Base-by-base conservation (phyloP, 179 eudicot genomes). In the Beta corolliflora region DNA sequence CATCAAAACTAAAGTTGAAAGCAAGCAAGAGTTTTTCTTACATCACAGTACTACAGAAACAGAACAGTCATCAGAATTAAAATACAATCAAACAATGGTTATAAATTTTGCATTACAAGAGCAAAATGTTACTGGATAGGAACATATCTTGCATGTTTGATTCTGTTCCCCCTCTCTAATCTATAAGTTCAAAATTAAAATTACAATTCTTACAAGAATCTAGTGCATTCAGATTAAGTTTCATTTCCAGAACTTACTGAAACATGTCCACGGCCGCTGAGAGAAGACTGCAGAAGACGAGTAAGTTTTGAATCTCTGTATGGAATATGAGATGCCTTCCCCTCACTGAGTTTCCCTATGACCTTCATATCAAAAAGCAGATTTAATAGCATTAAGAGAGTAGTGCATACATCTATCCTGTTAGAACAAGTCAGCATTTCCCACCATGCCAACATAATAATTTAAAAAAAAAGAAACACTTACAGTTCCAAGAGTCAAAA, bases 231-330 rank as follows among this genome's bases (percentile, higher is more conserved):
- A 36, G 36, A 52, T 23, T 55, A 67, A 18, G 41, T 55, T 75
- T 54, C 74, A 53, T 4, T 54, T 79, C 14, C 16, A 50, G 73
- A 56, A 89, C 99, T 89, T 86, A 97, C 99, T 54, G 99, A 94
- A 87, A 97, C 99, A 86, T 95, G 98, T 82, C 98, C 99, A 83
- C 91, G 97, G 64, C 98, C 99, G 75, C 99, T 91, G 66, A 97
- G 90, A 53, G 99, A 97, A 71, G 99, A 93, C 79, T 97, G 99
- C 9, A 95, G 88, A 70, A 97, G 92, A 69, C 98, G 97, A 68
- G 98, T 97, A 76, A 97, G 99, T 87, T 97, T 97, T 60, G 99
- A 97, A 90, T 97, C 99, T 81, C 99, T 87, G 84, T 88, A 97
- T 74, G 99, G 99, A 81, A 97, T 87, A 83, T 97, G 99, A 58